Base-by-base conservation (phyloP, 2,329 filamentous ascomycete species). In the Cordyceps tenuipes region DNA sequence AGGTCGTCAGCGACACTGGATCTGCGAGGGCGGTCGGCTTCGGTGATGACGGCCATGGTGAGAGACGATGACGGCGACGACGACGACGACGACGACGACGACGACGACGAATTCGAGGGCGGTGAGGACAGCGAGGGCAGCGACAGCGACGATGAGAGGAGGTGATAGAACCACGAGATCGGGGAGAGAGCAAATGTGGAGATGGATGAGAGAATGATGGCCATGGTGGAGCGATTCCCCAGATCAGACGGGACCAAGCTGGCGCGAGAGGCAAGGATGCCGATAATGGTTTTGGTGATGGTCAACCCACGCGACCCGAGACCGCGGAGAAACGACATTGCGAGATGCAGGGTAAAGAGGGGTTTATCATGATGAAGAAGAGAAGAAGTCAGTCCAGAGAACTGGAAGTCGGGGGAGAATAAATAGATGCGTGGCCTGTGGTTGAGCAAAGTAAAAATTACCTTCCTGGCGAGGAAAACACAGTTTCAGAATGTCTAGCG, bases 1-100 rank as follows among this genome's bases (percentile, higher is more conserved):
- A 43, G 52, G 58, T 68, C 68, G 51, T 50, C 19, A 10, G 31
- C 44, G 36, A 50, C 34, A 8, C 55, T 57, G 44, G 34, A 15
- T 19, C 46, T 48, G 55, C 55, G 55, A 23, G 44, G 31, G 3
- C 43, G 53, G 43, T 47, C n/a, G 19, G 29, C 29, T 29, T 6
- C 17, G 17, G 31, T 50, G 53, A 48, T n/a, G 43, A 46, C 12
- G 26, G 53, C 31, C 53, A 47, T 46, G 26, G 4, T 46, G 3
- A 19, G 21, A 12, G 52, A 34, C 17, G 39, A 9, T 9, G 39
- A 21, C 15, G 52, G 8, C 0, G 29, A 29, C 29, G 29, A 8
- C 9, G n/a, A 21, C 3, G 23, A 5, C 23, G 52, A 55, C 41
- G 39, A 29, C 5, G 17, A 43, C 3, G 39, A 15, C 23, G 39